Evolutionary conservation across 805 yeast species (phyloP).

Genomic region (Candida manassasensis): DNA sequence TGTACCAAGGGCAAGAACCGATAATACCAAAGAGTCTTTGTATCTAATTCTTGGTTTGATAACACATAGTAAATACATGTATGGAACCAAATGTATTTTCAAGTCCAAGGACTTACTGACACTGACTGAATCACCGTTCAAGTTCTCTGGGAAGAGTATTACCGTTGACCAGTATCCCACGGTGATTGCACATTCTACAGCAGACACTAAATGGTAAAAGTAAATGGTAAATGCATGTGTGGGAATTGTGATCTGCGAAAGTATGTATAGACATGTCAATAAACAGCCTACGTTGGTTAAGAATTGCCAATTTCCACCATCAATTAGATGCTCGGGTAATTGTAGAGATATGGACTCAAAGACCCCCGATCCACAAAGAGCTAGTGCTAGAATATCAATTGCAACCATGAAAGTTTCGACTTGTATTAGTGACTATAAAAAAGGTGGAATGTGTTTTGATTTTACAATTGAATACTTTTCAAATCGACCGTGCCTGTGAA

Average conservation of each 20-base stretch:
- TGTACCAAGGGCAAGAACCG: slow-evolving; percentile 6
- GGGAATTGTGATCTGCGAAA: not conserved
- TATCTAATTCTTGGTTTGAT: slow-evolving; percentile 4
- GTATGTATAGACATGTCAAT: slow-evolving; percentile 4
- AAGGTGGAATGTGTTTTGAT: too few relatives aligned
- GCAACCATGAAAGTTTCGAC: too few relatives aligned
- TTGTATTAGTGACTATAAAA: too few relatives aligned
- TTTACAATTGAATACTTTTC: too few relatives aligned
- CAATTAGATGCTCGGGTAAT: slow-evolving; percentile 13
- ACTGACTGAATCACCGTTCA: slow-evolving; percentile 13
- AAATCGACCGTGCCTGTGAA: too few relatives aligned
- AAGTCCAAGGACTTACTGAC: slow-evolving; percentile 13
- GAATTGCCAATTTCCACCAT: slow-evolving; percentile 17
- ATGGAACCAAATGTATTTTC: slow-evolving; percentile 18
- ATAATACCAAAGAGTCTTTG: slow-evolving; percentile 3
- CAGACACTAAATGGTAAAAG: slow-evolving; percentile 8
- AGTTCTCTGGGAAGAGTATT: slow-evolving; percentile 11
- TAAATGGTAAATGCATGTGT: not conserved
- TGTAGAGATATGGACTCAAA: slow-evolving; percentile 12
- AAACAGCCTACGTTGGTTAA: slow-evolving; percentile 16
- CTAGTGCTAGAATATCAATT: slow-evolving; percentile 1
- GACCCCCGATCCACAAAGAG: slow-evolving; percentile 10
- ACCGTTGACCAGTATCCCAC: slow-evolving; percentile 16
- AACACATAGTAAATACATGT: slow-evolving; percentile 10
- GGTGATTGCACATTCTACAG: slow-evolving; percentile 15